Evolutionary conservation across 352 stramenopile genomes (phyloP), one percentile per base, ranked within the genome.

Genomic region (Blastocystis hominis): DNA sequence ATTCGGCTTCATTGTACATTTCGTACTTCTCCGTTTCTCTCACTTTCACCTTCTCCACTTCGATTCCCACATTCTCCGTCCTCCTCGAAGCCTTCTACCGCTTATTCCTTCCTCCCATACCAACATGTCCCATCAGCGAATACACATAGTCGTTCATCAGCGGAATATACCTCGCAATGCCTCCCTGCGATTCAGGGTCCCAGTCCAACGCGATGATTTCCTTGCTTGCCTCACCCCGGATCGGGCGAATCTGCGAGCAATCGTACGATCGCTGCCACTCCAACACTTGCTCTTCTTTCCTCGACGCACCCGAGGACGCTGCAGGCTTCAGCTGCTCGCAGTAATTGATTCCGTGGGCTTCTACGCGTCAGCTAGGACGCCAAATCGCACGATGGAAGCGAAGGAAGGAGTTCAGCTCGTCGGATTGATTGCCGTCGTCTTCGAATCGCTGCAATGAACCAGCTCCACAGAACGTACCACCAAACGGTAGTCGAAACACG

Each of bases 261-360:
- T 42, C 47, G 54, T 40, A 80, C 2, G 69, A 80, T 13, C 69
- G 69, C 40, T 80, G 20, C 69, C 69, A 80, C 46, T 80, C 69
- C 38, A 62, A 47, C 69, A 44, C 20, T 46, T 64, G 13, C 3
- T n/a, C 50, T 61, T 46, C 13, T 80, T 46, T 20, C 36, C 50
- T 17, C 62, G 36, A 17, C 20, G 17, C 20, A 40, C 17, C 7
- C 17, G 17, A 59, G 44, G 5, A 59, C 15, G 38, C 46, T 38
- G 44, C 17, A 59, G 40, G 38, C 46, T 38, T 46, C 69, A 80
- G 40, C 50, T 80, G 38, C 24, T 80, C 69, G 24, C 36, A 80
- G 54, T 64, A 62, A 38, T 34, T 46, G 34, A 17, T 15, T 38
- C 30, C 30, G 30, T n/a, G 7, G 6, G 59, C 17, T 9, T 68